These are phyloP conservation scores for Lippia alba DNA, from an alignment of 305 asterid species.

Conservation along the genomic window DNA sequence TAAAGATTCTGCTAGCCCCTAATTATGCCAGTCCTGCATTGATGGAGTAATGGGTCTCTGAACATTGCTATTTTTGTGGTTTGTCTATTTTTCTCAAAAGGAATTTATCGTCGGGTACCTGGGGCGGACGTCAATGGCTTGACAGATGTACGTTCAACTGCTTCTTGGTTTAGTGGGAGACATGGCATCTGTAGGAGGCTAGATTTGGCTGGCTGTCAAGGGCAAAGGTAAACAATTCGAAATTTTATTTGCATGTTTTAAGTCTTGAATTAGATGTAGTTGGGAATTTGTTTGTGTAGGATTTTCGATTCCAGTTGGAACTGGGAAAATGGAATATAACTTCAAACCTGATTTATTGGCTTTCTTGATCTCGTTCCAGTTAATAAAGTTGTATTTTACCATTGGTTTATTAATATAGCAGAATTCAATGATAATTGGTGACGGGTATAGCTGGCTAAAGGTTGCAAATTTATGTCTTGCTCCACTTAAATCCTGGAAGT, in stretches of 20 bases:
- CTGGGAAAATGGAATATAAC: neutral
- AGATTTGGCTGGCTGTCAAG: slow-evolving; percentile 29
- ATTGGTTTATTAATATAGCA: neutral
- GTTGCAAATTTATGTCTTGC: neutral
- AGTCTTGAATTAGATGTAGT: slow-evolving; percentile 1
- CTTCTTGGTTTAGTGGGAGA: slow-evolving; percentile 31
- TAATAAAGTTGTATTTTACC: neutral
- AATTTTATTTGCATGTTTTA: neutral
- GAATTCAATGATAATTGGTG: neutral
- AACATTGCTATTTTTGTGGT: slow-evolving; percentile 13
- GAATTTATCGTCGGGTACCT: slow-evolving; percentile 25
- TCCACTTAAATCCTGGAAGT: neutral
- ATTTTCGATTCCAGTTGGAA: neutral
- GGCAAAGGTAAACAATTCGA: slow-evolving; percentile 41
- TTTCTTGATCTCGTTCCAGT: neutral
- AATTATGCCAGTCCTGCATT: neutral
- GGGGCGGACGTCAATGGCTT: slow-evolving; percentile 33
- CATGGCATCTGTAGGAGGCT: slow-evolving; percentile 19
- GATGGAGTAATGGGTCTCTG: neutral
- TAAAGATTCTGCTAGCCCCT: slow-evolving; percentile 26
- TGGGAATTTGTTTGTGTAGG: slow-evolving; percentile 6
- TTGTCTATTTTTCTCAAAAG: slow-evolving; percentile 23
- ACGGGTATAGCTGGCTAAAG: neutral
- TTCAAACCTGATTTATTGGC: neutral
- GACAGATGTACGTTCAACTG: slow-evolving; percentile 30